phyloP scores from a whole-genome alignment of 2,329 filamentous ascomycete genomes.

The Aspergillus sp. region DNA sequence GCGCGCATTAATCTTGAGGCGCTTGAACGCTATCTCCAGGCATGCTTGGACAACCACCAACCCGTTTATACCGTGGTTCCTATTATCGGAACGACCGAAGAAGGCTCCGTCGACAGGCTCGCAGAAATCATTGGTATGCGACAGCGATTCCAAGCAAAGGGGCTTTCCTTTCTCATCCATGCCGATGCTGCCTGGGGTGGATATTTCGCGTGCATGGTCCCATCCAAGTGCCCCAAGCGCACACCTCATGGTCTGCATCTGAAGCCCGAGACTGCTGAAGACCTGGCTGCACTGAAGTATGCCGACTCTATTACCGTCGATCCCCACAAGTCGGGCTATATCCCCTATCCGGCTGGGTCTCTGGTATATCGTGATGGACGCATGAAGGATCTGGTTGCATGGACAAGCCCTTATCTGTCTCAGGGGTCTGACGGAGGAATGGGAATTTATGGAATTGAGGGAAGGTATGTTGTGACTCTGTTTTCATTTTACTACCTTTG shows the following conservation, averaged over 20 bases:
- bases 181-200: conserved; percentile 53
- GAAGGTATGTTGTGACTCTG: conserved; percentile 14
- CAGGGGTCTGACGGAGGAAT: conserved; percentile 42
- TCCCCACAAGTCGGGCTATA: conserved; percentile 50
- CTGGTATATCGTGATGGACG: conserved; percentile 47
- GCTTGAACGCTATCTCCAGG: conserved; percentile 5
- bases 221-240: conserved; percentile 20
- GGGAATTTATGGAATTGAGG: conserved; percentile 47
- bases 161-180: conserved; percentile 49
- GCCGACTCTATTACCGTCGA: conserved; percentile 51
- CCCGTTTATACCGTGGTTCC: conserved; percentile 47
- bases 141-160: conserved; percentile 40
- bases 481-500: neutral
- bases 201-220: conserved; percentile 49
- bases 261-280: conserved; percentile 26
- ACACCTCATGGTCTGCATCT: conserved; percentile 23
- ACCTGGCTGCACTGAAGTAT: conserved; percentile 40
- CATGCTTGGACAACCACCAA: conserved; percentile 23
- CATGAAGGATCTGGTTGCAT: conserved; percentile 46
- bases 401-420: conserved; percentile 44
- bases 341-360: conserved; percentile 48
- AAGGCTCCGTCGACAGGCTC: conserved; percentile 48
- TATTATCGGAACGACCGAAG: conserved; percentile 50
- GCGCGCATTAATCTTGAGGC: conserved; percentile 39
- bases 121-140: conserved; percentile 40